Evolutionary conservation across 768 basidiomycete genomes (phyloP), one percentile per base, ranked within the genome.

Genomic region (Rhodotorula taiwanensis): DNA sequence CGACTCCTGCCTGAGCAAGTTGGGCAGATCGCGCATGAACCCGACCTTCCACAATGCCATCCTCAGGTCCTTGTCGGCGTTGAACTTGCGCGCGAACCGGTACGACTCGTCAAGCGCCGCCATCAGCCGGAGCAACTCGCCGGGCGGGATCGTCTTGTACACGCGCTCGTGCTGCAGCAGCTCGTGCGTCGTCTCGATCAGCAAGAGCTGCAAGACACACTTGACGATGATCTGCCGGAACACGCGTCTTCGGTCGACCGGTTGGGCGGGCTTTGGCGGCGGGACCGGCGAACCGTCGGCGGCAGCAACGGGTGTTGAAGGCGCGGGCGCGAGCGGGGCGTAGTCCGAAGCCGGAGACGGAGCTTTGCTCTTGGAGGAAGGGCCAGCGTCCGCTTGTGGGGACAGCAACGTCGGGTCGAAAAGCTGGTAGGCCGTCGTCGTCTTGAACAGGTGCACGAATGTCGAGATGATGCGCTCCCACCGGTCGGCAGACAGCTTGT

Each of bases 221-320:
- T 98, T 98, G 69, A 97, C 92, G 65, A 99, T 98, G 77, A 99
- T 98, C 76, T 98, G 95, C 74, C 91, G 88, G 84, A 99, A 99
- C 58, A 89, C 64, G 18, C 71, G 70, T 14, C 70, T 66, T 21
- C 72, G 70, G 49, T 73, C 72, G 36, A 54, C 48, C 1, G 66
- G 56, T 1, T 60, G 55, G 5, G 42, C 60, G 28, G 59, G 47
- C 36, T 60, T 65, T 21, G 60, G 50, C 15, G 58, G 58, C n/a
- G 64, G 52, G 9, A 45, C 25, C 9, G 53, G 42, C 21, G 31
- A 28, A 31, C 48, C 23, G 28, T 55, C 52, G 71, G 60, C 30
- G 21, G 30, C 49, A 21, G 23, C 23, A 20, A 20, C 30, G 49
- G 20, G 25, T 20, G 49, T 28, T 10, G 10, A 28, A 23, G 49